Evolutionary conservation across 1,139 yeast species (phyloP), one percentile per base, ranked within the genome.

Genomic region (Pichia sp.): DNA sequence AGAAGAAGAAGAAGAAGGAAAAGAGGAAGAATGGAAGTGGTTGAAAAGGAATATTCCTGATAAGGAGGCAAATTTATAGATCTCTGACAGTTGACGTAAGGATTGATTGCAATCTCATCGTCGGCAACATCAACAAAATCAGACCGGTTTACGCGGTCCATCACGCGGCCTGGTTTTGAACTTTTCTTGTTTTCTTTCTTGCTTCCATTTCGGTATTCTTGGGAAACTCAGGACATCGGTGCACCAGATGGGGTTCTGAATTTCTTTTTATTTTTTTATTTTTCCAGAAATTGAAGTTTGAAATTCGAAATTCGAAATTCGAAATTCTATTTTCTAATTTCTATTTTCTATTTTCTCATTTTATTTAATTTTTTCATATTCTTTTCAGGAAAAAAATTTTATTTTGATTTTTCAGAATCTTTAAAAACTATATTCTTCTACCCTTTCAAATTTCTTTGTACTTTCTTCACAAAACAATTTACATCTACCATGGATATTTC

Each of bases 401-500:
- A 34, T 31, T 31, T 34, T n/a, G 19, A n/a, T 36, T 36, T 36
- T 36, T 19, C 16, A 18, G 16, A 36, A 36, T 18, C 25, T 36
- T 18, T 5, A 5, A 19, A 10, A 19, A 3, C 9, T 31, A 14
- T 11, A 10, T 3, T 30, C 11, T 10, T 11, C 11, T n/a, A 14
- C 13, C 14, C 14, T 31, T 31, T n/a, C 14, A 2, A 11, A 10
- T 6, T 43, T 18, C 30, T 30, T 30, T 30, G 3, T 18, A 8
- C 39, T 31, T 27, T 44, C 25, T 31, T 41, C 36, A 34, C 14
- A 30, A 25, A 13, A 14, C 13, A 16, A 16, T 18, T n/a, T 5
- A 10, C 29, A 43, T 18, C 18, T 6, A 16, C 38, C 50, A 91
- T 91, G 99, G 97, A 91, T 78, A 87, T 91, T 70, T 83, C 97